Conservation (phyloP, 768 basidiomycete species). For the Boletales sp. region DNA sequence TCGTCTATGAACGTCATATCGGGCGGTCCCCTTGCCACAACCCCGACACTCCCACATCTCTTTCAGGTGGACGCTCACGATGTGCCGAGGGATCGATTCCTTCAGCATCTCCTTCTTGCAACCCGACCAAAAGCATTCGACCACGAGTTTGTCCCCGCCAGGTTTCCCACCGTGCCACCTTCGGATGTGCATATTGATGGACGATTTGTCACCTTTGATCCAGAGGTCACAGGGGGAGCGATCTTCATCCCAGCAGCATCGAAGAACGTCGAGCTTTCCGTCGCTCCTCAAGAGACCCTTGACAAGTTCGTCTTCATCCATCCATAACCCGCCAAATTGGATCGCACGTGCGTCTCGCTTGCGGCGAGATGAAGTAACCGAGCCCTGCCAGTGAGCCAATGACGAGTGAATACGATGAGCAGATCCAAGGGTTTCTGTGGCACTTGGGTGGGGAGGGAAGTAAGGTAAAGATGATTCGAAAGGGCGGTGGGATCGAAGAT, state of each 20-base stretch:
- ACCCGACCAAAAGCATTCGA: constrained; percentile 8
- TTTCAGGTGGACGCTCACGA: constrained; percentile 8
- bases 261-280: constrained; percentile 4
- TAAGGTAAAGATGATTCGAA: background rate
- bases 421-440: background rate
- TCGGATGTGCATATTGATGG: constrained; percentile 13
- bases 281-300: background rate
- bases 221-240: constrained; percentile 7
- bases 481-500: background rate
- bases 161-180: constrained; percentile 14
- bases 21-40: constrained; percentile 10
- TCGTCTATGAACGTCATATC: constrained; percentile 7
- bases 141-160: constrained; percentile 7
- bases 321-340: constrained; percentile 3
- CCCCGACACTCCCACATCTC: constrained; percentile 14
- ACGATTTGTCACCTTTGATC: constrained; percentile 15
- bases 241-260: constrained; percentile 13
- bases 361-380: background rate
- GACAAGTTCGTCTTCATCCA: constrained; percentile 13
- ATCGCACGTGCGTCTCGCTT: constrained; percentile 1
- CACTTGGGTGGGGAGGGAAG: background rate
- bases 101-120: constrained; percentile 20
- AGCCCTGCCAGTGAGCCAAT: background rate
- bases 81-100: constrained; percentile 17
- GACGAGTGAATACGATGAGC: background rate